Evolutionary conservation across 1,284 basidiomycete genomes (phyloP), one percentile per base, ranked within the genome.

Genomic region (Filobasidium uniguttulatum): DNA sequence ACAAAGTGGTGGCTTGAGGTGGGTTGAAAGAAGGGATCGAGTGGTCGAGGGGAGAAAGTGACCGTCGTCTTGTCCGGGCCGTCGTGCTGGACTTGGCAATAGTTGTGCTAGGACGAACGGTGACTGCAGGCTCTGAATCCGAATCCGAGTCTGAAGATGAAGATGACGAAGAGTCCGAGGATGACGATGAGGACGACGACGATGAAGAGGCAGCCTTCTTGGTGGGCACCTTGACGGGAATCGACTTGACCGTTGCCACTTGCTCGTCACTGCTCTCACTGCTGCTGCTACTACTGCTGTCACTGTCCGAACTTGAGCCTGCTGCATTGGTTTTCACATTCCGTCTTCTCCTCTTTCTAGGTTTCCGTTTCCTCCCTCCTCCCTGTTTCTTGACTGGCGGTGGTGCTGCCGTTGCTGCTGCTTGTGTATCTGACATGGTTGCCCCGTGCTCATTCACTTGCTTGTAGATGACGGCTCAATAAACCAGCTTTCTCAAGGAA

Each of bases 91-190:
- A 17, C 28, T 31, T 12, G 46, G 30, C 35, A 15, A 48, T 7
- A 9, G 35, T 23, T 9, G 14, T 7, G 22, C 29, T 36, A 22
- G 46, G 33, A 4, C 26, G 20, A 20, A 30, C 26, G 12, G 28
- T 28, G 30, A 10, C 20, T 35, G 33, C 33, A 23, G 9, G 22
- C 15, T 55, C 54, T 5, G 46, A 51, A 31, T 50, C 49, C 6
- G 53, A 55, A 37, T 53, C 48, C 1, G 54, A 55, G 10, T 46
- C 46, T 19, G 53, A 49, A 1, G 47, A 50, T 26, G 34, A 35
- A 19, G 48, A 45, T 17, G 52, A 54, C 5, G 48, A 48, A 2
- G 44, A 46, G 19, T 17, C 17, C 19, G 52, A 54, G 26, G 44
- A 47, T 19, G 48, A 49, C 22, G 46, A 48, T 19, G 48, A 50